phyloP scores from a whole-genome alignment of 805 yeast species.

The Sporopachydermia lactativora region DNA sequence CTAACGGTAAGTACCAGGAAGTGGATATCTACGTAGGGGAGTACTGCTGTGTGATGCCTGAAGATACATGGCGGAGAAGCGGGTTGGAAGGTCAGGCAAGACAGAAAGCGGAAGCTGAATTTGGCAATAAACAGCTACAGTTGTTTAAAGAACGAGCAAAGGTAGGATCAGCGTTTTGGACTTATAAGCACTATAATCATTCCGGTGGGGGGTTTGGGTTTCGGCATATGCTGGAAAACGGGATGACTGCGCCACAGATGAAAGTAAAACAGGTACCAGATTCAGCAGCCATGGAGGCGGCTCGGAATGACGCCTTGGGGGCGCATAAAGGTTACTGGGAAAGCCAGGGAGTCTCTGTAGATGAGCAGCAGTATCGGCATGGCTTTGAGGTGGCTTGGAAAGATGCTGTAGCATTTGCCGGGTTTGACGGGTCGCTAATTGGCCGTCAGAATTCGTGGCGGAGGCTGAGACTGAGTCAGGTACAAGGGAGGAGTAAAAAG shows the following conservation, averaged over 20 bases:
- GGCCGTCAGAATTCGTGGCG: slow-evolving; percentile 71
- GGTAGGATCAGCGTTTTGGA: slow-evolving; percentile 82
- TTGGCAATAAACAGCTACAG: slow-evolving; percentile 41
- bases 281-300: slow-evolving; percentile 26
- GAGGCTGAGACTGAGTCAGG: slow-evolving; percentile 36
- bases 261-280: slow-evolving; percentile 22
- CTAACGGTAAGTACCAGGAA: slow-evolving; percentile 28
- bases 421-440: slow-evolving; percentile 50
- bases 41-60: slow-evolving; percentile 78
- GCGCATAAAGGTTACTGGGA: slow-evolving; percentile 62
- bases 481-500: slow-evolving; percentile 35
- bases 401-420: slow-evolving; percentile 57
- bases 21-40: slow-evolving; percentile 81
- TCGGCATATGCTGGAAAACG: slow-evolving; percentile 54
- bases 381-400: slow-evolving; percentile 68
- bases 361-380: slow-evolving; percentile 65
- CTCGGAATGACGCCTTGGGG: slow-evolving; percentile 22
- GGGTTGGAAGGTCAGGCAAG: slow-evolving; percentile 29
- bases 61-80: slow-evolving; percentile 49
- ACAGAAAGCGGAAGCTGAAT: slow-evolving; percentile 40
- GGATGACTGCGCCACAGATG: slow-evolving; percentile 32
- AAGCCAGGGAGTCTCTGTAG: slow-evolving; percentile 33
- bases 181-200: slow-evolving; percentile 73
- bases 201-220: slow-evolving; percentile 98
- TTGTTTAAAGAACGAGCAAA: slow-evolving; percentile 38